Percentiles rank a stretch among this genome's conserved stretches.
phyloP scores from a whole-genome alignment of 345 rosid genomes.

The Rhodomyrtus tomentosa region DNA sequence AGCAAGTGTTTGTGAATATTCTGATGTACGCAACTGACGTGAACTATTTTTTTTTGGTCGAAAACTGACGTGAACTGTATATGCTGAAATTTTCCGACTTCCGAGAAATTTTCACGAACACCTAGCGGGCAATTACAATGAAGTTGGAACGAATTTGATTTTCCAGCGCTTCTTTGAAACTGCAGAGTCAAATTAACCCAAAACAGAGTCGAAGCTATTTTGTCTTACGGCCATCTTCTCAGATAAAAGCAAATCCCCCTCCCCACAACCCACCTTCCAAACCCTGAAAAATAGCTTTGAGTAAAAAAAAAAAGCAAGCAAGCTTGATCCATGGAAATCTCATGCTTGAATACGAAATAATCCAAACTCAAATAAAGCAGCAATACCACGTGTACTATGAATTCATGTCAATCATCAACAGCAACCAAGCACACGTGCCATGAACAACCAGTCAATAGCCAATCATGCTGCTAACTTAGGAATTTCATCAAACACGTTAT shows the following conservation, averaged over 20 bases:
- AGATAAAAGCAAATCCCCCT: no score
- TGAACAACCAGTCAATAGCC: no score
- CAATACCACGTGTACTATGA: no score
- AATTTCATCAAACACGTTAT: not conserved
- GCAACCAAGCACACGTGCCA: no score
- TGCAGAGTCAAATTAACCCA: not conserved
- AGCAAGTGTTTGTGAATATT: not conserved
- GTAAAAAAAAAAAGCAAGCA: not conserved
- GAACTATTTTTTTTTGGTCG: no score
- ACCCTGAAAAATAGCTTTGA: not conserved
- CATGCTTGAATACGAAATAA: no score
- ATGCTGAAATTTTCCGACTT: not conserved
- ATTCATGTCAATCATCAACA: no score
- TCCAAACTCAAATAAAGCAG: no score
- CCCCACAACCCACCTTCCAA: not conserved
- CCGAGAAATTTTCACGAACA: not conserved
- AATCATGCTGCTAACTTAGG: no score
- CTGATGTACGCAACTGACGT: not conserved
- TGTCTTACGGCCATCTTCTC: not conserved
- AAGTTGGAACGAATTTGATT: no score
- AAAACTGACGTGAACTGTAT: not conserved
- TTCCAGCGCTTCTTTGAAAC: not conserved
- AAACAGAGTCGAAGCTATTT: not conserved
- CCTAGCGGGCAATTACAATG: not conserved
- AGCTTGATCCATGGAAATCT: no score